Base-by-base conservation (phyloP, 2,329 filamentous ascomycete genomes). In the Clonostachys solani region DNA sequence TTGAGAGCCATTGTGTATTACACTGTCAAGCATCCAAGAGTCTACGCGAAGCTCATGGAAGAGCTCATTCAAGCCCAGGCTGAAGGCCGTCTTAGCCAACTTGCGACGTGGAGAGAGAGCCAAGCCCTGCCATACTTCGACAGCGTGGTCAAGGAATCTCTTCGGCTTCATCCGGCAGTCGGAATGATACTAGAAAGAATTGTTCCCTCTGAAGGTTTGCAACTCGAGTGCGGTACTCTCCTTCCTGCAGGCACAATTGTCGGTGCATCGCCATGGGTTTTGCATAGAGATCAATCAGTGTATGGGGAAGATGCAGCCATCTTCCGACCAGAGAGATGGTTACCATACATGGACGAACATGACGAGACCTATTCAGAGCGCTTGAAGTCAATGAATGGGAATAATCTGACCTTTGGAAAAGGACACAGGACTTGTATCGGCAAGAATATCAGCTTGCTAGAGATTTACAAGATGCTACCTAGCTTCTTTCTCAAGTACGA, bases 61-160 rank as follows among this genome's bases (percentile, higher is more conserved):
- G 73, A 77, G 50, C 56, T 77, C 2, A 52, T 53, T 0, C 43
- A 40, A 1, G 53, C 55, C 23, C 44, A 41, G 2, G 58, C 68
- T 40, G 53, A 47, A 3, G 61, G 62, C 10, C 50, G 52, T 3
- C 47, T 66, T 13, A 51, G 52, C 1, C 51, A 49, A 16, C 54
- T 49, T 19, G 44, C 54, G 17, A 49, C 58, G 54, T 50, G 51
- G 37, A 33, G 36, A 10, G 49, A 56, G 15, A 53, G 60, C 35
- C 63, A 53, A 29, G 58, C 55, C 29, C 59, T 67, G 12, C 63
- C 60, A 15, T 74, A 78, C 54, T 67, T 81, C 9, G 65, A 74
- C 40, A 76, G 77, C 4, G 70, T 77, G 3, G 65, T 81, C 17
- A 72, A 71, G 16, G 80, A 83, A 44, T 49, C 71, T 1, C 59